Evolutionary conservation across 2,329 filamentous ascomycete genomes (phyloP).

Genomic region (Podosphaera xanthii): DNA sequence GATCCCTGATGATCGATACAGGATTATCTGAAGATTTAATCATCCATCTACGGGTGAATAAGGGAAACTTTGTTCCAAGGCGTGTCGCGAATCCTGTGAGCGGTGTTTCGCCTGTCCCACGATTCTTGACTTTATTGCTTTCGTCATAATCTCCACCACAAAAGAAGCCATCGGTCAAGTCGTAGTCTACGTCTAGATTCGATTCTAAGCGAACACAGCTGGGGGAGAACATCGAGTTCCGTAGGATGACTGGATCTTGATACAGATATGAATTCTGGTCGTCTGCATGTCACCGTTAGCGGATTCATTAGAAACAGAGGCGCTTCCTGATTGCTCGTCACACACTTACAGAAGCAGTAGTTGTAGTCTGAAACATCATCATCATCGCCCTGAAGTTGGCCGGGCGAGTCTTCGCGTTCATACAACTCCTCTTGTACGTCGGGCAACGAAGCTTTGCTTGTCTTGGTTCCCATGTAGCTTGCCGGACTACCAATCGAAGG

Average conservation of each 20-base stretch:
- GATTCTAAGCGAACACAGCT: conserved; percentile 15
- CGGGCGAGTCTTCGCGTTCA: conserved; percentile 39
- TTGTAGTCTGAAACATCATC: conserved; percentile 29
- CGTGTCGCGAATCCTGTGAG: conserved; percentile 40
- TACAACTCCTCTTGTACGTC: conserved; percentile 68
- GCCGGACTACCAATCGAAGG: conserved; percentile 30
- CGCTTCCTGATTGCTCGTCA: background rate
- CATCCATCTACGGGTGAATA: conserved; percentile 30
- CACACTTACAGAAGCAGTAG: conserved; percentile 50
- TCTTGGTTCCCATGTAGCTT: conserved; percentile 26
- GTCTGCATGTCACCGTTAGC: conserved; percentile 22
- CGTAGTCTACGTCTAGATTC: conserved; percentile 35
- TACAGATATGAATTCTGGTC: conserved; percentile 37
- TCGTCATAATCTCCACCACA: conserved; percentile 35
- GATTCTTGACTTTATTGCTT: conserved; percentile 30
- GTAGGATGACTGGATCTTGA: conserved; percentile 18
- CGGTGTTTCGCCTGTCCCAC: conserved; percentile 33
- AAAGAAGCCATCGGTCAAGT: conserved; percentile 36
- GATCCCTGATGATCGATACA: background rate
- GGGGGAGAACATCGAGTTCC: conserved; percentile 9
- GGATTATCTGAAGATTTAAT: conserved; percentile 22
- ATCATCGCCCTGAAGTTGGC: conserved; percentile 20
- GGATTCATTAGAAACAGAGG: conserved; percentile 2
- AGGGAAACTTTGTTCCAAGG: conserved; percentile 34
- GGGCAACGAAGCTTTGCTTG: conserved; percentile 45